Evolutionary conservation across 2,329 filamentous ascomycete species (phyloP), one percentile per base, ranked within the genome.

Genomic region (Fusarium nodosum): DNA sequence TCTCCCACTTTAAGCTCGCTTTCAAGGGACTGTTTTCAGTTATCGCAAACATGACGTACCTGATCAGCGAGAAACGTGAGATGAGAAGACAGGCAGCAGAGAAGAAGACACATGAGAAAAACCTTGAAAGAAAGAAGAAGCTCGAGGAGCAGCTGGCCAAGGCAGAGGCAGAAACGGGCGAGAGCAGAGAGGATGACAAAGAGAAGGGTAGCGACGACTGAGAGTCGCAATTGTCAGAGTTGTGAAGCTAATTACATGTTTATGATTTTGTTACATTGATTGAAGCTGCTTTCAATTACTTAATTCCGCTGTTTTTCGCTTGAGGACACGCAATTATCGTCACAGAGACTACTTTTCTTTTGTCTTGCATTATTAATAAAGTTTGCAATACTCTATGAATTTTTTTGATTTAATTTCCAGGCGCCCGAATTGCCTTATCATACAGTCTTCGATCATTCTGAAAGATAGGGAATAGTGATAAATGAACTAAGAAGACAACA

Each of bases 121-220:
- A 55, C 2, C 7, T 62, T 2, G 47, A 39, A 5, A 9, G 11
- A 3, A 62, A 47, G 34, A 55, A 41, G 11, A 62, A 62, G 5
- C 24, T 62, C 13, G 57, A 62, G 11, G 60, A 62, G 11, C 34
- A 62, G 24, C 1, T 62, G 4, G 60, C 47, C 2, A 62, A 22
- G 24, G 60, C 44, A 12, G 39, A 47, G 24, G 60, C 33, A 4
- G 46, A 62, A 7, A 36, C 22, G 0, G 42, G 41, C 12, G 31
- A 3, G 16, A 30, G 28, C 3, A 22, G 20, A 7, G n/a, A 30
- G 20, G 39, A 20, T 10, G 51, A 44, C 1, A 34, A 39, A 10
- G 26, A 47, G 22, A 58, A 42, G 33, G 16, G 12, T 3, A 3
- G 0, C 5, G 38, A 31, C 2, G n/a, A 31, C 31, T 45, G 26